These are phyloP conservation scores for Fusarium setosum DNA, from an alignment of 2,329 filamentous ascomycete species.

Conservation along the genomic window DNA sequence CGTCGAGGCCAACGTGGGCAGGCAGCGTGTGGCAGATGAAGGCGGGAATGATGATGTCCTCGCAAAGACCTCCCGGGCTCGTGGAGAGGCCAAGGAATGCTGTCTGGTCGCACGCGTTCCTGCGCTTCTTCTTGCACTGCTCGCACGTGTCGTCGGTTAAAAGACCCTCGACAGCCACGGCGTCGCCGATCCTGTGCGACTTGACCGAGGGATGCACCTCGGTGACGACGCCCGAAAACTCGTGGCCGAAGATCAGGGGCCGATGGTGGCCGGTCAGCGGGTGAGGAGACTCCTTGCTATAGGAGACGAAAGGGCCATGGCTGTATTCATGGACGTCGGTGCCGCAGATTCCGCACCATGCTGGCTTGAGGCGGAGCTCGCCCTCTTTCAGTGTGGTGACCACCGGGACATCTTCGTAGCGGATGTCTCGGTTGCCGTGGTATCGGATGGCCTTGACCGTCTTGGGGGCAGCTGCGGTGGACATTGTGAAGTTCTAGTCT, in stretches of 20 bases:
- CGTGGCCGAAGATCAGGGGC: slow-evolving; percentile 71
- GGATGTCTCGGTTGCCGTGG: slow-evolving; percentile 85
- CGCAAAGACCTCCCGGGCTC: background rate
- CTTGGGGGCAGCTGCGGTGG: too few relatives aligned
- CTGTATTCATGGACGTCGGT: slow-evolving; percentile 49
- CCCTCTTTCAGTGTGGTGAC: too few relatives aligned
- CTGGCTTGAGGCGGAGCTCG: background rate
- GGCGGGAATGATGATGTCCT: background rate
- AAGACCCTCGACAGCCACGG: background rate
- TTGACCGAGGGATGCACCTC: slow-evolving; percentile 63
- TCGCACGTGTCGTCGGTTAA: background rate
- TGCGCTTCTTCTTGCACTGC: background rate
- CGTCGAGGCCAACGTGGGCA: slow-evolving; percentile 44
- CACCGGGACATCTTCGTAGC: slow-evolving; percentile 83
- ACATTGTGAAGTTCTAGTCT: too few relatives aligned
- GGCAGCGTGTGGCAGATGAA: background rate
- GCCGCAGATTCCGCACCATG: slow-evolving; percentile 46
- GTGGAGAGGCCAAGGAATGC: slow-evolving; percentile 45
- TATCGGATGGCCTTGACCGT: too few relatives aligned
- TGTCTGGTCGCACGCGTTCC: slow-evolving; percentile 55
- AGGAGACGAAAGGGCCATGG: slow-evolving; percentile 44
- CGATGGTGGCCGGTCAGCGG: slow-evolving; percentile 65
- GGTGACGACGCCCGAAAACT: slow-evolving; percentile 70
- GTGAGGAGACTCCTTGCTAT: slow-evolving; percentile 55
- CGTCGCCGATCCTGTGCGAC: slow-evolving; percentile 60